Conservation (phyloP, 306 rosid species). For the Glycine latifolia region DNA sequence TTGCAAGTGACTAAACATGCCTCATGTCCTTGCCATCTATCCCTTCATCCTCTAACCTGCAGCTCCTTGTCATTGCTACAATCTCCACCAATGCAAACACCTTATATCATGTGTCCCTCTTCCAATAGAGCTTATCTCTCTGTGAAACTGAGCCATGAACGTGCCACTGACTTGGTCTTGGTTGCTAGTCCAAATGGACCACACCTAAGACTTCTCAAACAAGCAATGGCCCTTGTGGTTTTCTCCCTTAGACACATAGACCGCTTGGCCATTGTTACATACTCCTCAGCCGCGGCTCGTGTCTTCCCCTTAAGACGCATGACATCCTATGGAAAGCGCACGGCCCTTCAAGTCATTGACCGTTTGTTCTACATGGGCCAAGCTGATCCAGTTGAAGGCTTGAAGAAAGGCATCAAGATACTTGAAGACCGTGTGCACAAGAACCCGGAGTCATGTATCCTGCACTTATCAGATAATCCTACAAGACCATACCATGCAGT, state of each 20-base stretch:
- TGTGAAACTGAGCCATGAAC: constrained; percentile 65
- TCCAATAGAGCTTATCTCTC: constrained; percentile 72
- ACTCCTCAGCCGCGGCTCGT: constrained; percentile 84
- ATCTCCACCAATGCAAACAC: constrained; percentile 65
- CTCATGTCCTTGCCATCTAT: constrained; percentile 59
- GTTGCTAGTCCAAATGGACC: constrained; percentile 95
- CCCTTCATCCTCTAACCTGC: constrained; percentile 59
- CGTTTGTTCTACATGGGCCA: constrained; percentile 91
- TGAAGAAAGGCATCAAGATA: constrained; percentile 83
- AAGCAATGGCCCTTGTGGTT: constrained; percentile 90
- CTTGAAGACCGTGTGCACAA: constrained; percentile 79
- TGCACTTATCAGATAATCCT: constrained; percentile 83
- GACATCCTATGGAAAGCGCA: constrained; percentile 88
- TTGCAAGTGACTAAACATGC: constrained; percentile 54
- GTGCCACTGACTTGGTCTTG: constrained; percentile 81
- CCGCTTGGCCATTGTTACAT: constrained; percentile 85
- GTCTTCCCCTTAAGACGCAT: constrained; percentile 90
- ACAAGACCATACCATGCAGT: constrained; percentile 68
- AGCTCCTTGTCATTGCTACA: constrained; percentile 69
- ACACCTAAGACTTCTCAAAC: constrained; percentile 93
- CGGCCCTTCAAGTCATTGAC: constrained; percentile 85
- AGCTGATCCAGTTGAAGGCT: constrained; percentile 82
- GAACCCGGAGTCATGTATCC: constrained; percentile 74
- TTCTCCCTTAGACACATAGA: constrained; percentile 81
- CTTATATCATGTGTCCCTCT: constrained; percentile 63